These are phyloP conservation scores for Tuber indicum DNA, from an alignment of 495 filamentous ascomycete genomes.

Conservation along the genomic window DNA sequence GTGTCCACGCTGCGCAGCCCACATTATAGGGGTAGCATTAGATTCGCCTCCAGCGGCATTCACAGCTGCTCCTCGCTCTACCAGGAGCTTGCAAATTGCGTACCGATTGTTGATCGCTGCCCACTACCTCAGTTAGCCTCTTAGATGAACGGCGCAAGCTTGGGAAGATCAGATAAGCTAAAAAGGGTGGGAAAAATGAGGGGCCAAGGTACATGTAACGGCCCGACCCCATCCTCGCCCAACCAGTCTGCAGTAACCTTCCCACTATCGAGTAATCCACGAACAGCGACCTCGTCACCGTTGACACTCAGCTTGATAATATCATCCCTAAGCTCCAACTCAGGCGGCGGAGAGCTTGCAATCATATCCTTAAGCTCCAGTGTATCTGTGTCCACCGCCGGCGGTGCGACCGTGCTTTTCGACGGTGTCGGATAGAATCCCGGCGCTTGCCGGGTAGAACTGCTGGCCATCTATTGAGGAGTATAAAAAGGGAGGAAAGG, in stretches of 20 bases:
- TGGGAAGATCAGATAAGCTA: not conserved
- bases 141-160: slow-evolving; percentile 7
- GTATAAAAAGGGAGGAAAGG: not conserved
- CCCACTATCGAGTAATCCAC: slow-evolving; percentile 75
- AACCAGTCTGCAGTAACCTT: slow-evolving; percentile 72
- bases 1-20: slow-evolving; percentile 90
- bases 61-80: slow-evolving; percentile 82
- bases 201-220: slow-evolving; percentile 69
- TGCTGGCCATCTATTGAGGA: slow-evolving; percentile 27
- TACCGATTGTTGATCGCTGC: slow-evolving; percentile 99
- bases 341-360: slow-evolving; percentile 41
- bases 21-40: slow-evolving; percentile 85
- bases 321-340: slow-evolving; percentile 59
- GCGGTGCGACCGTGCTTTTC: slow-evolving; percentile 39
- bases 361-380: slow-evolving; percentile 65
- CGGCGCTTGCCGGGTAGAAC: slow-evolving; percentile 31
- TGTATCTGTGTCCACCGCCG: slow-evolving; percentile 37
- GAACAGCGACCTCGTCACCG: slow-evolving; percentile 78
- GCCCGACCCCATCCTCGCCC: slow-evolving; percentile 89
- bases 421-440: slow-evolving; percentile 31
- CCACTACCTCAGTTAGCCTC: slow-evolving; percentile 58
- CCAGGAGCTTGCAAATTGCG: slow-evolving; percentile 87
- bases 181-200: slow-evolving; percentile 2
- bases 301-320: slow-evolving; percentile 91
- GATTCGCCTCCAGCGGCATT: slow-evolving; percentile 94